Percentiles rank a stretch among this genome's conserved stretches.
Evolutionary conservation across 2,329 filamentous ascomycete genomes (phyloP).

Genomic region (Xylaria sp.): DNA sequence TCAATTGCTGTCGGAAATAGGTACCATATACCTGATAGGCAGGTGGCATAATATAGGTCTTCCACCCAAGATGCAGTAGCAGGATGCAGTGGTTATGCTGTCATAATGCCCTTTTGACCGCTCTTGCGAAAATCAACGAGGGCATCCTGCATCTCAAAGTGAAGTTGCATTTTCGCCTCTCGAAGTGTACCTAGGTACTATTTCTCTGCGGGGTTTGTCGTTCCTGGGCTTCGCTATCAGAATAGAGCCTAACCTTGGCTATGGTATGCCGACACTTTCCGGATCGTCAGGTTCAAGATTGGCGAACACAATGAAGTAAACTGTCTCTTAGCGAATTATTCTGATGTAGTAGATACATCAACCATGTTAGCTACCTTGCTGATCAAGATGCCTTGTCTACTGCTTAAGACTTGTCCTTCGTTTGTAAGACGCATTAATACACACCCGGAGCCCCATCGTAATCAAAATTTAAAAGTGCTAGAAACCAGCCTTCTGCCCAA

Average conservation of each 20-base stretch:
- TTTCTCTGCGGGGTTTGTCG: not conserved
- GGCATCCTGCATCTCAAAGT: not conserved
- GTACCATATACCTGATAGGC: too few relatives aligned
- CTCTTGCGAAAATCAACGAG: not conserved
- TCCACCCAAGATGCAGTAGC: not conserved
- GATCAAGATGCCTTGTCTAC: not conserved
- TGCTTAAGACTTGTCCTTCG: not conserved
- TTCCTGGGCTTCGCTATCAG: not conserved
- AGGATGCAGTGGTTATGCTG: too few relatives aligned
- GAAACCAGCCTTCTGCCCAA: not conserved
- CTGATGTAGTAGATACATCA: not conserved
- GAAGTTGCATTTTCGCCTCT: not conserved
- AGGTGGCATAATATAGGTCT: too few relatives aligned
- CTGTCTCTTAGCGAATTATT: not conserved
- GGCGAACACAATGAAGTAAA: not conserved
- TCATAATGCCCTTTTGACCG: constrained; percentile 6
- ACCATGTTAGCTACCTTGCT: not conserved
- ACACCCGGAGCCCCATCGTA: not conserved
- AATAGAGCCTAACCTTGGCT: not conserved
- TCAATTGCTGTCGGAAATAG: too few relatives aligned
- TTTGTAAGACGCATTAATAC: not conserved
- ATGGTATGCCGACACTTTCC: not conserved
- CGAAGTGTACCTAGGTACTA: not conserved
- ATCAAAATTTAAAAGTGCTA: not conserved
- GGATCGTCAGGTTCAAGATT: not conserved